Percentiles rank a stretch among this genome's conserved stretches.
These are phyloP conservation scores for Pelargonium fulgidum DNA, from an alignment of 441 rosid species.

Conservation along the genomic window DNA sequence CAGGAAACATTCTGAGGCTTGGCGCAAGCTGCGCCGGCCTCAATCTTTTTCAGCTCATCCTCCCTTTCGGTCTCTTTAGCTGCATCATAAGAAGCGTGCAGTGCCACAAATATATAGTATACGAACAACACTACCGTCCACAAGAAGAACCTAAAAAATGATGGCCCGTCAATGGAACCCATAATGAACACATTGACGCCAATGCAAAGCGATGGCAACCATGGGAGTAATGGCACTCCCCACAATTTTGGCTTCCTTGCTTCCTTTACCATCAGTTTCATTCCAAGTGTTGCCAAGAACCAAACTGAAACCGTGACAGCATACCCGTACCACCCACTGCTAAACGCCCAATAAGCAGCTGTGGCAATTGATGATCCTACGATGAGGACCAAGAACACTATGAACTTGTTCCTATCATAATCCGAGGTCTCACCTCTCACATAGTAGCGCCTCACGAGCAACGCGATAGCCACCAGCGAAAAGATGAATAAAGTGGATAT, in stretches of 20 bases:
- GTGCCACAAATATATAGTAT: conserved; percentile 49
- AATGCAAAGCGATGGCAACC: conserved; percentile 56
- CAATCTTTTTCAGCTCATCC: conserved; percentile 12
- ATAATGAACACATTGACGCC: conserved; percentile 56
- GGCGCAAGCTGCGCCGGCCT: conserved; percentile 15
- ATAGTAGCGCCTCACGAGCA: conserved; percentile 64
- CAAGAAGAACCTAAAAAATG: conserved; percentile 47
- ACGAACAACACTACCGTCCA: conserved; percentile 49
- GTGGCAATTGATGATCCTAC: conserved; percentile 45
- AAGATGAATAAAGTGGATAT: conserved; percentile 63
- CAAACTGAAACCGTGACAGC: conserved; percentile 42
- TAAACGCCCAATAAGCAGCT: conserved; percentile 42
- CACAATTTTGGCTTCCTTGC: conserved; percentile 59
- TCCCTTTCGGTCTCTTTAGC: conserved; percentile 25
- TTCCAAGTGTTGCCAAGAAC: conserved; percentile 45
- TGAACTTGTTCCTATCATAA: conserved; percentile 38
- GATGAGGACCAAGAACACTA: conserved; percentile 32
- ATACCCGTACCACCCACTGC: conserved; percentile 48
- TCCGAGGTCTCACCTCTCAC: conserved; percentile 37
- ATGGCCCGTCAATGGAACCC: conserved; percentile 50
- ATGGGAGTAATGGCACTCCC: conserved; percentile 63
- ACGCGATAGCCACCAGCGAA: conserved; percentile 50
- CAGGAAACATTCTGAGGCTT: background rate
- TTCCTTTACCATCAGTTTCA: conserved; percentile 34
- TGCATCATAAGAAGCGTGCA: conserved; percentile 56